These are phyloP conservation scores for Tricladium varicosporioides DNA, from an alignment of 2,329 filamentous ascomycete genomes.

Conservation along the genomic window DNA sequence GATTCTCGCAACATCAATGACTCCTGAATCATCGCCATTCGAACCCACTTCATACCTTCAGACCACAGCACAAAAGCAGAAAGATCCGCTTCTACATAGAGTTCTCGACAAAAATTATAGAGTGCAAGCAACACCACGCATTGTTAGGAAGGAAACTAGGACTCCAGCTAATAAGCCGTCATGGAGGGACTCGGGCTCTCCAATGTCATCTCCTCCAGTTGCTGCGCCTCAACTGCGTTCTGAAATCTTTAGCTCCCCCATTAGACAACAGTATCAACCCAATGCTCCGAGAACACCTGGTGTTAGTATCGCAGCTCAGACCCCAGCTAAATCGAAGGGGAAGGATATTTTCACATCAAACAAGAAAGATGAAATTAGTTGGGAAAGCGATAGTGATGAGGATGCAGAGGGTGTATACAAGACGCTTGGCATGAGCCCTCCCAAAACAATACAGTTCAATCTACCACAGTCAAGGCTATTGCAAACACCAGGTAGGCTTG, in stretches of 20 bases:
- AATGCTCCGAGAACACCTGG: constrained; percentile 69
- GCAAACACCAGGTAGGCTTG: constrained; percentile 67
- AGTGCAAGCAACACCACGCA: constrained; percentile 85
- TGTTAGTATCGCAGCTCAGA: constrained; percentile 71
- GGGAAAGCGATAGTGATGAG: constrained; percentile 67
- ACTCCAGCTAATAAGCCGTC: constrained; percentile 32
- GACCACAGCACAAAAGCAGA: constrained; percentile 37
- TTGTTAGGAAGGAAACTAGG: constrained; percentile 41
- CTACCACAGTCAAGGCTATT: constrained; percentile 73
- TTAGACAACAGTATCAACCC: constrained; percentile 41
- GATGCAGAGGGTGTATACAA: constrained; percentile 59
- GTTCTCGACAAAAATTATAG: constrained; percentile 96
- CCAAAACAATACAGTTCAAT: constrained; percentile 89
- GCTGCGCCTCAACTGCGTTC: constrained; percentile 79
- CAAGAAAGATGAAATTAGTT: constrained; percentile 57
- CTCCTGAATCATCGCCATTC: constrained; percentile 57
- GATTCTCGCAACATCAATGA: constrained; percentile 62
- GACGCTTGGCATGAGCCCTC: constrained; percentile 73
- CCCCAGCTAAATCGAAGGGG: constrained; percentile 57
- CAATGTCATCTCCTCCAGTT: constrained; percentile 71
- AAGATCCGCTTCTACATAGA: constrained; percentile 82
- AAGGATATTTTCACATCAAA: constrained; percentile 46
- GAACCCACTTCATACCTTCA: constrained; percentile 45
- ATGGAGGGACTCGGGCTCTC: constrained; percentile 32
- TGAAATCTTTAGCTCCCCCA: constrained; percentile 80